phyloP scores from a whole-genome alignment of 139 green algal genomes.

The Desmodesmus armatus region DNA sequence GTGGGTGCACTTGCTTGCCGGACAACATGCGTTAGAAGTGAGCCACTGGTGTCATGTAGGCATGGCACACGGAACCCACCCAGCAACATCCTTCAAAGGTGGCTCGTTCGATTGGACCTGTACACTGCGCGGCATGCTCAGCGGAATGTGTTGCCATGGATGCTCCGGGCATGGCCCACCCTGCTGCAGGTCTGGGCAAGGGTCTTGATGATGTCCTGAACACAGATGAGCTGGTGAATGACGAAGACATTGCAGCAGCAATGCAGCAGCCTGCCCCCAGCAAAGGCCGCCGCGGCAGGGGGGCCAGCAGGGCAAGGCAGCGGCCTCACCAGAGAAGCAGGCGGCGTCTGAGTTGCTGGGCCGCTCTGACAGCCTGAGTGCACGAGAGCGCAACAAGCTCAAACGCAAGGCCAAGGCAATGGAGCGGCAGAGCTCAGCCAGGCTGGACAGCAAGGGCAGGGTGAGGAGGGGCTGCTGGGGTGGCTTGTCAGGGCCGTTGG shows the following conservation, averaged over 20 bases:
- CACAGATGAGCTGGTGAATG: constrained; percentile 77
- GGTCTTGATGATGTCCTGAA: constrained; percentile 76
- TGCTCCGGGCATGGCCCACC: no score
- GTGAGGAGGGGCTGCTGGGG: background rate
- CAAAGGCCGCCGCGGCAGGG: background rate
- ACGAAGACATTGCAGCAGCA: constrained; percentile 79
- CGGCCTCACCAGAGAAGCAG: constrained; percentile 46
- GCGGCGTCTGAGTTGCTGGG: constrained; percentile 64
- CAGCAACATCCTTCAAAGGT: no score
- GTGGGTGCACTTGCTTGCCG: background rate
- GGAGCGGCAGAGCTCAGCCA: constrained; percentile 41
- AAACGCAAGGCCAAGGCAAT: constrained; percentile 87
- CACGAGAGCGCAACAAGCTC: constrained; percentile 86
- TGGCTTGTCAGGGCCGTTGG: no score
- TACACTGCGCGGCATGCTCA: background rate
- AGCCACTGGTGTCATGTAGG: no score
- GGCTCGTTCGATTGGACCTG: no score
- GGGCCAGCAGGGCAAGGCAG: constrained; percentile 9
- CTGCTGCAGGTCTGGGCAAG: constrained; percentile 38
- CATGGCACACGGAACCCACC: no score
- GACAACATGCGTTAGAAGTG: no score
- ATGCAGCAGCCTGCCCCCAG: background rate
- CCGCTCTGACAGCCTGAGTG: constrained; percentile 71
- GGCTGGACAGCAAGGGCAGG: background rate
- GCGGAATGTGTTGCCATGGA: no score